A percentile compares a stretch with the other conserved stretches of the same genome.
phyloP scores from a whole-genome alignment of 2,329 filamentous ascomycete genomes.

The Pseudogymnoascus sp. region DNA sequence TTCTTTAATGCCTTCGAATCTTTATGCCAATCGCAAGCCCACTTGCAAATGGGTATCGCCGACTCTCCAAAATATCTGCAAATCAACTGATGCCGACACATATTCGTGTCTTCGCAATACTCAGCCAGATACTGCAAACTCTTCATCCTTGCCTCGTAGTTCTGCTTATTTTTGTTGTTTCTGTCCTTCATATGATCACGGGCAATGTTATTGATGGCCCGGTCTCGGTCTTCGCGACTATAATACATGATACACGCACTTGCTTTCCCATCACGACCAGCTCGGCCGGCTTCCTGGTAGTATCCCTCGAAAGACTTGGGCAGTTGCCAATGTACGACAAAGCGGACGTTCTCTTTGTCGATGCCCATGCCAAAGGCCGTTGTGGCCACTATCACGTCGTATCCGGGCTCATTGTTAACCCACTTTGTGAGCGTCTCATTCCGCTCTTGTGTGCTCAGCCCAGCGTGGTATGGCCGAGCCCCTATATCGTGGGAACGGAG shows the following conservation, averaged over 20 bases:
- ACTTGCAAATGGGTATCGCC: conserved; percentile 53
- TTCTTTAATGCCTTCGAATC: conserved; percentile 50
- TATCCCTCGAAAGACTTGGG: conserved; percentile 94
- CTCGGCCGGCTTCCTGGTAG: conserved; percentile 90
- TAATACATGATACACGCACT: conserved; percentile 87
- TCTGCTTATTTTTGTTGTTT: conserved; percentile 34
- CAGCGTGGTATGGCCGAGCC: conserved; percentile 65
- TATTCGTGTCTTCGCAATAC: conserved; percentile 71
- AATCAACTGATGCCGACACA: conserved; percentile 70
- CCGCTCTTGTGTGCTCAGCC: conserved; percentile 59
- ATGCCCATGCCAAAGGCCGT: conserved; percentile 98
- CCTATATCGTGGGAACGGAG: conserved; percentile 63
- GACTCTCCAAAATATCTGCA: conserved; percentile 70
- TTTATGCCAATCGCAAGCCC: conserved; percentile 74
- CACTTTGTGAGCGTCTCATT: conserved; percentile 63
- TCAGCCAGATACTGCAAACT: conserved; percentile 62
- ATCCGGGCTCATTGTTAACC: conserved; percentile 66
- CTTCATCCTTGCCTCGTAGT: conserved; percentile 45
- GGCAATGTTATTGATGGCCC: conserved; percentile 47
- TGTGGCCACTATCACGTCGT: conserved; percentile 89
- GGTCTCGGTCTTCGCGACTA: conserved; percentile 75
- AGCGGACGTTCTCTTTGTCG: conserved; percentile 89
- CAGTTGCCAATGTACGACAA: conserved; percentile 89
- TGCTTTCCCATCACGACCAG: conserved; percentile 82
- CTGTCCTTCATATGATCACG: conserved; percentile 30